phyloP scores from a whole-genome alignment of 495 filamentous ascomycete species.

The Hypoxylon cercidicola region DNA sequence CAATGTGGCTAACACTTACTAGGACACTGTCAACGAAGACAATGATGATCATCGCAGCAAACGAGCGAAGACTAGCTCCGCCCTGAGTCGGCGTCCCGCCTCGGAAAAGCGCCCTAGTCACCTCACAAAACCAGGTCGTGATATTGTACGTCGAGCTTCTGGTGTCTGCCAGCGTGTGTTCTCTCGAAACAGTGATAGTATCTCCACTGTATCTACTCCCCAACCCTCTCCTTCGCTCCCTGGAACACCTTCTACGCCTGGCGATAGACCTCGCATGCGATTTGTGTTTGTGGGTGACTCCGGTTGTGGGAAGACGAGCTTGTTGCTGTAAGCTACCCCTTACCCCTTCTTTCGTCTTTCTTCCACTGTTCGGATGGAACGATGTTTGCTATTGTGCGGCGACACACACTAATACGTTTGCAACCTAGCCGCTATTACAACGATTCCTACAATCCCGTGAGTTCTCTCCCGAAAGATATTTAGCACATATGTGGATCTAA shows the following conservation, averaged over 20 bases:
- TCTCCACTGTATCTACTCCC: not conserved
- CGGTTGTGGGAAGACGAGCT: slow-evolving; percentile 42
- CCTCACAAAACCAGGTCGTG: slow-evolving; percentile 10
- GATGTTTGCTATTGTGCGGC: too few relatives aligned
- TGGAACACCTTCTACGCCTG: slow-evolving; percentile 14
- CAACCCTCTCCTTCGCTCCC: slow-evolving; percentile 15
- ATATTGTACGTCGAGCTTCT: slow-evolving; percentile 26
- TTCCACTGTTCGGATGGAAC: too few relatives aligned
- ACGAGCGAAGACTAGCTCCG: slow-evolving; percentile 17
- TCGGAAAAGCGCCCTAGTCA: slow-evolving; percentile 12
- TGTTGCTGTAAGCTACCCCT: slow-evolving; percentile 34
- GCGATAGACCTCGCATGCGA: slow-evolving; percentile 40
- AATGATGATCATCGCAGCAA: slow-evolving; percentile 21
- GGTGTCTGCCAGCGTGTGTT: slow-evolving; percentile 17
- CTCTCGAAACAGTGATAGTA: not conserved
- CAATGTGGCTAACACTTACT: slow-evolving; percentile 5
- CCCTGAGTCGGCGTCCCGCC: not conserved
- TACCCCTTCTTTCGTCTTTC: not conserved
- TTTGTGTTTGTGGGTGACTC: slow-evolving; percentile 44
- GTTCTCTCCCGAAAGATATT: not conserved
- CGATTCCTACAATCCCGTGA: slow-evolving; percentile 30
- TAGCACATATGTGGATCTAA: not conserved
- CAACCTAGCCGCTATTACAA: slow-evolving; percentile 36
- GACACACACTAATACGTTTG: slow-evolving; percentile 9
- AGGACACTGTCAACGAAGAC: slow-evolving; percentile 25